Evolutionary conservation across 2,329 filamentous ascomycete genomes (phyloP).

Genomic region (Exophiala phaeomuriformis): DNA sequence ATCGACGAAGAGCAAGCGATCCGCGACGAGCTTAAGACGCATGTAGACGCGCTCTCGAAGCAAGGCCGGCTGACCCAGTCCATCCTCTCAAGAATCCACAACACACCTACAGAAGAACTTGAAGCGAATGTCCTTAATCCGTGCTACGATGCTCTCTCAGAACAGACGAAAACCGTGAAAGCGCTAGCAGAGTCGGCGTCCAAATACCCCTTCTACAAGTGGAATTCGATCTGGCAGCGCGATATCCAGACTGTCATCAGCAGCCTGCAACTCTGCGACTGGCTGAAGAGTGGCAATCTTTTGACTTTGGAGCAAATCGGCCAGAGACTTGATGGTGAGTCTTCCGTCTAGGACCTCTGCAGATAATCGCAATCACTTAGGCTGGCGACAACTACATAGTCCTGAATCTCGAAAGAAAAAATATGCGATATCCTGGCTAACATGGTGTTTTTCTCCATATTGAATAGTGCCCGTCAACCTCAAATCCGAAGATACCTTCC

Average conservation of each 20-base stretch:
- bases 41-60: constrained; percentile 74
- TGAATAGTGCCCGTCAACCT: constrained; percentile 75
- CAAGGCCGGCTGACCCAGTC: constrained; percentile 72
- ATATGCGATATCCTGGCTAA: no score
- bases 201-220: constrained; percentile 95
- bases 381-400: no score
- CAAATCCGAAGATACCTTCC: constrained; percentile 75
- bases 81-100: constrained; percentile 80
- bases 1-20: constrained; percentile 81
- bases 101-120: constrained; percentile 60
- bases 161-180: constrained; percentile 63
- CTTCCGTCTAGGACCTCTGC: constrained; percentile 1
- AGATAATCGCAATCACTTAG: no score
- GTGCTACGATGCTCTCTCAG: constrained; percentile 61
- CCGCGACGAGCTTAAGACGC: constrained; percentile 73
- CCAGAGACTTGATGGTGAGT: constrained; percentile 61
- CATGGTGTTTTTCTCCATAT: not conserved
- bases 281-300: constrained; percentile 57
- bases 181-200: constrained; percentile 68
- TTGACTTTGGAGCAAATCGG: constrained; percentile 86
- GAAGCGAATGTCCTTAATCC: constrained; percentile 63
- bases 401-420: no score
- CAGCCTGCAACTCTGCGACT: constrained; percentile 54
- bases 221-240: constrained; percentile 79
- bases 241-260: constrained; percentile 82